A percentile compares a stretch with the other conserved stretches of the same genome.
phyloP scores from a whole-genome alignment of 495 filamentous ascomycete species.

The Podospora comata region DNA sequence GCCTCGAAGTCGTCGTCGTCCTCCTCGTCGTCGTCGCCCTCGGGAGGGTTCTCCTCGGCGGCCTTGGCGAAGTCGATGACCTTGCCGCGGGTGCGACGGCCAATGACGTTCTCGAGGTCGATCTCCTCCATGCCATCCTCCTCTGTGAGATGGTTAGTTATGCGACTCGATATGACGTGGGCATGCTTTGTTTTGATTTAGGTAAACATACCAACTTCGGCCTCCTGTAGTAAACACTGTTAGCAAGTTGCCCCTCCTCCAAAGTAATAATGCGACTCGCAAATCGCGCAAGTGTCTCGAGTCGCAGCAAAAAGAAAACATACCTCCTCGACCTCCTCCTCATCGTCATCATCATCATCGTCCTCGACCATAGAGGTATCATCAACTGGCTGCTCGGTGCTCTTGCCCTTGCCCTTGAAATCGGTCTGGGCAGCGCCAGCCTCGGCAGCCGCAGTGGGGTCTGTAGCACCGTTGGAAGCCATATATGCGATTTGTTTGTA shows the following conservation, averaged over 20 bases:
- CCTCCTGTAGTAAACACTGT: slow-evolving; percentile 28
- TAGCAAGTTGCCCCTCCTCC: slow-evolving; percentile 16
- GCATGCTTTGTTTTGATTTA: background rate
- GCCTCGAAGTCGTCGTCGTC: slow-evolving; percentile 60
- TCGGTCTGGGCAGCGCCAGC: slow-evolving; percentile 32
- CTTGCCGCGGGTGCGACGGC: slow-evolving; percentile 78
- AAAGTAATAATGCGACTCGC: background rate
- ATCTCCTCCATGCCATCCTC: slow-evolving; percentile 88
- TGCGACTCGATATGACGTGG: background rate
- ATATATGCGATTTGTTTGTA: slow-evolving; percentile 29
- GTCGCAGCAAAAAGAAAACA: slow-evolving; percentile 21
- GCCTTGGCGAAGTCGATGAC: slow-evolving; percentile 84
- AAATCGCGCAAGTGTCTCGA: background rate
- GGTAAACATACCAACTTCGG: slow-evolving; percentile 44
- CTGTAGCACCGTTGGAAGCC: slow-evolving; percentile 39
- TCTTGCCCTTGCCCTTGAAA: slow-evolving; percentile 57
- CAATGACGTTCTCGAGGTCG: slow-evolving; percentile 84
- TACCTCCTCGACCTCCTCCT: slow-evolving; percentile 62
- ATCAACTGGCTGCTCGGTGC: slow-evolving; percentile 37
- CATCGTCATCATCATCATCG: slow-evolving; percentile 61
- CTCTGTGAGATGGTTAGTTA: slow-evolving; percentile 47
- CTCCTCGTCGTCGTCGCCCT: slow-evolving; percentile 77
- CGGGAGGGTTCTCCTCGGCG: slow-evolving; percentile 61
- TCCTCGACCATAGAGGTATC: slow-evolving; percentile 69
- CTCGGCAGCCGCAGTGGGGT: slow-evolving; percentile 33